These are phyloP conservation scores for Candida anglica DNA, from an alignment of 805 yeast genomes.

Conservation along the genomic window DNA sequence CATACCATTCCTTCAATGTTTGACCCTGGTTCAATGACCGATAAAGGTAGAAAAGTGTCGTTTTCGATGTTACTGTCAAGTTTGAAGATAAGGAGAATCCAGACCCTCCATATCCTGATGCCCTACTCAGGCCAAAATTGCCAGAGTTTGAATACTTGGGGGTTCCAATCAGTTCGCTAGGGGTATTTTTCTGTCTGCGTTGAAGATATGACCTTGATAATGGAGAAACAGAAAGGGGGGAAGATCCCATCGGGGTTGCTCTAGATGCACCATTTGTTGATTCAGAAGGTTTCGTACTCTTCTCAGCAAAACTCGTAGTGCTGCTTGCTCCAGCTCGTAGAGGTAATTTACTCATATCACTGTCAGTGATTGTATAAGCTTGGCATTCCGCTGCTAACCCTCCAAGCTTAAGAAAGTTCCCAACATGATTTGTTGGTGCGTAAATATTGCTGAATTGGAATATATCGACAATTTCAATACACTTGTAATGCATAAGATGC, in stretches of 20 bases:
- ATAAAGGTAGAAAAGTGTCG: constrained; percentile 68
- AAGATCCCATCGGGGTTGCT: constrained; percentile 2
- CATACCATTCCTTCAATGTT: constrained; percentile 77
- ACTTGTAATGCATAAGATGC: constrained; percentile 85
- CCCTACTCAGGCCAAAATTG: neutral
- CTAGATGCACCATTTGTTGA: constrained; percentile 7
- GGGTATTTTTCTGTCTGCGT: neutral
- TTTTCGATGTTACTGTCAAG: constrained; percentile 52
- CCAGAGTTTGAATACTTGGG: neutral
- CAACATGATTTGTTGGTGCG: constrained; percentile 80
- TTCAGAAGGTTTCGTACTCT: neutral
- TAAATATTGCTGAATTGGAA: constrained; percentile 87
- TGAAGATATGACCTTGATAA: constrained; percentile 5
- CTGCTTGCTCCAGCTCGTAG: constrained; percentile 1
- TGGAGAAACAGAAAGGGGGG: constrained; percentile 9
- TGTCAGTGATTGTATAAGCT: constrained; percentile 60
- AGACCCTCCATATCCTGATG: constrained; percentile 2
- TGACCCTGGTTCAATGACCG: constrained; percentile 75
- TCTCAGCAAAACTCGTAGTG: neutral
- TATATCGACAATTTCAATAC: constrained; percentile 77
- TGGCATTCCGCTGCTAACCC: constrained; percentile 80
- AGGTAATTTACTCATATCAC: constrained; percentile 6
- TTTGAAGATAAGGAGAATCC: constrained; percentile 2
- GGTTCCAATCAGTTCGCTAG: neutral
- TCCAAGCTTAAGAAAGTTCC: constrained; percentile 57